Percentiles rank a stretch among this genome's conserved stretches.
Conservation (phyloP, 345 rosid genomes). For the Streptanthus diversifolius region DNA sequence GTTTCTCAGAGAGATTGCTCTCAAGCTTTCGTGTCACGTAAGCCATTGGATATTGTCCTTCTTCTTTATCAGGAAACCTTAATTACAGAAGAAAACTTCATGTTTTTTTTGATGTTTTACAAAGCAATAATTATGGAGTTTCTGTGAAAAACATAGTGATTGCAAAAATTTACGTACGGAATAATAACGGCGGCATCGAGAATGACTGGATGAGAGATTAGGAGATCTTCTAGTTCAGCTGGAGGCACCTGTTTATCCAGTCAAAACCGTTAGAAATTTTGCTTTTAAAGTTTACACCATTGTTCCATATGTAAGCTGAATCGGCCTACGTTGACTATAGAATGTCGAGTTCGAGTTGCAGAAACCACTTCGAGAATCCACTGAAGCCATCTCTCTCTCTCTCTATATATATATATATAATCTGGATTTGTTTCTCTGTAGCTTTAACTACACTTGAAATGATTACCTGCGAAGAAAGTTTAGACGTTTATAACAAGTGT, state of each 20-base stretch:
- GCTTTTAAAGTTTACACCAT: neutral
- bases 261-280: neutral
- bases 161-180: constrained; percentile 57
- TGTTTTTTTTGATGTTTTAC: neutral
- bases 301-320: constrained; percentile 30
- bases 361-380: constrained; percentile 52
- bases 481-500: constrained; percentile 8
- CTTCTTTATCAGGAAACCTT: constrained; percentile 77
- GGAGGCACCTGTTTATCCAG: constrained; percentile 61
- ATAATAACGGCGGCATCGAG: constrained; percentile 76
- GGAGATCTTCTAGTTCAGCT: constrained; percentile 76
- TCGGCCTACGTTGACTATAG: constrained; percentile 65
- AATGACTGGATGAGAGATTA: constrained; percentile 60
- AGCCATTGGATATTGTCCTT: constrained; percentile 81
- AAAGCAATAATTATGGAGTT: neutral
- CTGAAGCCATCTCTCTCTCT: constrained; percentile 17
- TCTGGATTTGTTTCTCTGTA: neutral
- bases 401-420: no score
- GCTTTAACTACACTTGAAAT: neutral
- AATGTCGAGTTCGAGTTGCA: constrained; percentile 54
- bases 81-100: neutral
- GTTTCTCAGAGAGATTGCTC: constrained; percentile 40
- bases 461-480: neutral
- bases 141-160: neutral
- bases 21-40: constrained; percentile 58